Evolutionary conservation across 2,329 filamentous ascomycete genomes (phyloP), one percentile per base, ranked within the genome.

Genomic region (Ascosphaera apis): DNA sequence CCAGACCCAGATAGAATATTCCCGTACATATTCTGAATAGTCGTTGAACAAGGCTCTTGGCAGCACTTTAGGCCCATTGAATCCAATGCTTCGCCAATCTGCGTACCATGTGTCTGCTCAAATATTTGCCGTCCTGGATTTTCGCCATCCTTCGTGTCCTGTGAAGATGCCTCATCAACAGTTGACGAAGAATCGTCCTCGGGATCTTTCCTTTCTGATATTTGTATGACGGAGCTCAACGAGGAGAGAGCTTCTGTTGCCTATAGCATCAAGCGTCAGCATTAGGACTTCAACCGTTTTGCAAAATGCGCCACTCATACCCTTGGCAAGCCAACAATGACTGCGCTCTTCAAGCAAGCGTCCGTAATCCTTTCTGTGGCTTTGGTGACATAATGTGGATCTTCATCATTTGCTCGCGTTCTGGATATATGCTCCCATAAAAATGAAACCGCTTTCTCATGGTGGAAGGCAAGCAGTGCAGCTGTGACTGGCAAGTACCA

Each of bases 271-370:
- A 4, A 9, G 9, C 19, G 9, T 21, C 19, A 21, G 19, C 19
- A 21, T 9, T n/a, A 21, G 4, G 19, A 21, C 9, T 9, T 9
- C 19, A 21, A 21, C 9, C 19, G 4, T 9, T 9, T 21, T 21
- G 19, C 19, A 21, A 21, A 21, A 21, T 4, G 4, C 19, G 4
- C 19, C 19, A 9, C 4, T 21, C 41, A 42, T 42, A 48, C 47
- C 18, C 45, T 40, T 9, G 47, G 47, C 39, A 49, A 49, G 7
- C 47, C 47, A 30, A 49, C 47, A 3, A 49, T 41, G 7, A 47
- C 47, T 37, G 46, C 48, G 15, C 46, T 42, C 35, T 49, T 49
- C 13, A 49, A 38, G 31, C 46, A 48, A 11, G 44, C 41, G 36
- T 47, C 46, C 21, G 44, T 37, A 12, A 49, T 46, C n/a, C 44